Base-by-base conservation (phyloP, 2,329 filamentous ascomycete species). In the Epichloe sp. region DNA sequence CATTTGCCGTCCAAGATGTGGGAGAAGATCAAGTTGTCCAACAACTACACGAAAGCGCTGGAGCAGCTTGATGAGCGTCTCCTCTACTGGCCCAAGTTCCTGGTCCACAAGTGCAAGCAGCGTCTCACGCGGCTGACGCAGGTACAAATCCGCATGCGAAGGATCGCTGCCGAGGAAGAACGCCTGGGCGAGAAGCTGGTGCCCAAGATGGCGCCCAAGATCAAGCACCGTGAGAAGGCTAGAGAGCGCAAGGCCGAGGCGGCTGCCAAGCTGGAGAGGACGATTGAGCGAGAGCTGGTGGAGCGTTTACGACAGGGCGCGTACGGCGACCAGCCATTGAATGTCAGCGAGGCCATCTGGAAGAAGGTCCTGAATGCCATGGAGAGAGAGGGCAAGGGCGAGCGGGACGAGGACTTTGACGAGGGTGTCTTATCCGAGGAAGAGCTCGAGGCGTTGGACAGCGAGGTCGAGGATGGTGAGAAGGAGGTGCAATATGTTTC, bases 51-150 rank as follows among this genome's bases (percentile, higher is more conserved):
- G 56, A 86, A 90, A 65, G 93, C 93, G 1, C 78, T 98, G 26
- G 79, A 86, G 59, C 87, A 95, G 67, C 81, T 98, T 58, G 89
- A 95, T 65, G 80, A 87, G 60, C 79, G 85, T 47, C 75, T 95
- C 58, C 85, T 89, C 63, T 97, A 95, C 76, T 97, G 89, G 77
- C 90, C 91, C 51, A 95, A 95, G 67, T 96, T 95, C 65, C 72
- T 95, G 56, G 73, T 88, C 36, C 89, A 95, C 73, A 95, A 94
- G 71, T 93, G 88, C 76, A 98, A 98, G 75, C 93, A 97, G 72
- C 83, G 93, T 54, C 79, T 97, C 44, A 97, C 93, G 10, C 77
- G 93, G 47, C 68, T 98, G 62, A 95, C 88, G 48, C 93, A 97
- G 73, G 91, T 98, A 46, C 83, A 85, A 52, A 93, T 95, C 57